These are phyloP conservation scores for Talaromyces sp. DNA, from an alignment of 2,329 filamentous ascomycete species.

Conservation along the genomic window DNA sequence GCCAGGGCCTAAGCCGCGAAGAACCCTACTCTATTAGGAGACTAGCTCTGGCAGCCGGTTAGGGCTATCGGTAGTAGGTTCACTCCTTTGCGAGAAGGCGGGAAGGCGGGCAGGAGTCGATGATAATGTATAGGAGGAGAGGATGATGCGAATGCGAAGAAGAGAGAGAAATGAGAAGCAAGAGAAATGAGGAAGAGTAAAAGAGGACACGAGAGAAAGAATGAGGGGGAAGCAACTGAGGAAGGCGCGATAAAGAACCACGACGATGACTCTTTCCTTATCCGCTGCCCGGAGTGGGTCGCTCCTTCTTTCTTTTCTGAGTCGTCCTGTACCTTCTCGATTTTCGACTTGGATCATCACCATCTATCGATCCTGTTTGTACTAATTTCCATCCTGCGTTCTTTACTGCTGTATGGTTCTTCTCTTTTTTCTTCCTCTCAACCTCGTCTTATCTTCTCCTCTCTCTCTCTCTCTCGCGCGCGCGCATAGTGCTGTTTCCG, in stretches of 20 bases:
- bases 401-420: neutral
- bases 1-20: neutral
- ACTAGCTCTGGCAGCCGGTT: neutral
- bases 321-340: no score
- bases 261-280: slow-evolving; percentile 12
- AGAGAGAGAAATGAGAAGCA: neutral
- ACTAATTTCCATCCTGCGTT: neutral
- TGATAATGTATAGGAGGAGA: neutral
- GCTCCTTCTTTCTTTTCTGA: neutral
- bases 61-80: neutral
- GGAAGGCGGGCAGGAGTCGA: neutral
- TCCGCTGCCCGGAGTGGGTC: neutral
- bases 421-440: neutral
- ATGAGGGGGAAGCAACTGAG: neutral
- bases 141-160: neutral
- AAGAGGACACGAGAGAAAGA: neutral
- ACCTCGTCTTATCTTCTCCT: neutral
- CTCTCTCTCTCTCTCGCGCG: no score
- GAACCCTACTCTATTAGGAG: neutral
- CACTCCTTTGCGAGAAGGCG: no score
- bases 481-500: neutral
- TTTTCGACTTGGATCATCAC: no score
- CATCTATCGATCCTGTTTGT: no score
- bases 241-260: neutral
- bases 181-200: neutral